phyloP scores from a whole-genome alignment of 805 yeast species.

The Naumovozyma castellii region DNA sequence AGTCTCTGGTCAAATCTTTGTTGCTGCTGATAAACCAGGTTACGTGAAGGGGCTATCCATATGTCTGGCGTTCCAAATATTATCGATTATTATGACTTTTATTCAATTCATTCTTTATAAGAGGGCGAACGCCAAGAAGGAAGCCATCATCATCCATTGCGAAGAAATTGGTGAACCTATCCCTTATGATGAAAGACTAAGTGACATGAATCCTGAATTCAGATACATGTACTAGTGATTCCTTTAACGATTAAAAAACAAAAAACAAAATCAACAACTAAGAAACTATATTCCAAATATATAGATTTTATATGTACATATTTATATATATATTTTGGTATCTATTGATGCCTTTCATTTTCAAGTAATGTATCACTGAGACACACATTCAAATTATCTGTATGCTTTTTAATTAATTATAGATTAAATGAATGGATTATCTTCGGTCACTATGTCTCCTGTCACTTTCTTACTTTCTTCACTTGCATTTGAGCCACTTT shows the following conservation, averaged over 20 bases:
- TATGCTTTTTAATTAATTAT: background rate
- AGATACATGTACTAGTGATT: conserved; percentile 36
- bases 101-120: conserved; percentile 28
- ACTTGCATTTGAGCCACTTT: background rate
- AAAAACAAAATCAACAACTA: too few relatives aligned
- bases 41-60: conserved; percentile 34
- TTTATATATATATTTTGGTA: too few relatives aligned
- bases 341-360: too few relatives aligned
- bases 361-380: background rate
- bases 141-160: conserved; percentile 26
- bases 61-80: conserved; percentile 35
- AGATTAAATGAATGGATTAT: too few relatives aligned
- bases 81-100: conserved; percentile 32
- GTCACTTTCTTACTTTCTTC: background rate
- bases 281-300: too few relatives aligned
- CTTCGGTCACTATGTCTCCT: too few relatives aligned
- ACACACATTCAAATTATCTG: background rate
- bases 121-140: conserved; percentile 32
- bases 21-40: conserved; percentile 32
- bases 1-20: conserved; percentile 32
- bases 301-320: too few relatives aligned
- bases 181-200: conserved; percentile 26
- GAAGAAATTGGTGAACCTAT: conserved; percentile 28
- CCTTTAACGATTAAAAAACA: too few relatives aligned
- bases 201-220: conserved; percentile 38